Evolutionary conservation across 805 yeast genomes (phyloP).

Genomic region (Starmerella potacharoeniae): DNA sequence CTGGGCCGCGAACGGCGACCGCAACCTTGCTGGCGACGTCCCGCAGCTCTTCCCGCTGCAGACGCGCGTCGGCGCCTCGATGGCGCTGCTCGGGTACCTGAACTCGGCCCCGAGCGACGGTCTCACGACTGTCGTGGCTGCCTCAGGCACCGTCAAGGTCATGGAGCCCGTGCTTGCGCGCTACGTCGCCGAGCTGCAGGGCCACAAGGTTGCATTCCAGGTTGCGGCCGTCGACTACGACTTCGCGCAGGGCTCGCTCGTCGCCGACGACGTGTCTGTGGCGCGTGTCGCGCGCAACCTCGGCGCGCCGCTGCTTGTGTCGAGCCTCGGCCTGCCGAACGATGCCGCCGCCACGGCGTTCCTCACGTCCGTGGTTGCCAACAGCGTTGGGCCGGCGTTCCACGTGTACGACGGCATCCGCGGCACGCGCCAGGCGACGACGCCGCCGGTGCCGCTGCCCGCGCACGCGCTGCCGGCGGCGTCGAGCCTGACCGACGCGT

Average conservation of each 20-base stretch:
- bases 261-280: constrained; percentile 53
- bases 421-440: constrained; percentile 39
- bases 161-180: constrained; percentile 46
- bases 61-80: constrained; percentile 75
- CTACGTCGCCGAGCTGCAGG: constrained; percentile 5
- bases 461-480: constrained; percentile 19
- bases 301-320: constrained; percentile 50
- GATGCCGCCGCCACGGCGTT: constrained; percentile 39
- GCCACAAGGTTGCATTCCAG: constrained; percentile 38
- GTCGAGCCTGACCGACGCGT: constrained; percentile 26
- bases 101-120: neutral
- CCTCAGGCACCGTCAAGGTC: constrained; percentile 55
- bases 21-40: constrained; percentile 43
- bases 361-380: constrained; percentile 52
- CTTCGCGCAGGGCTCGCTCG: constrained; percentile 39
- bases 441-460: neutral
- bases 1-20: constrained; percentile 44
- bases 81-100: constrained; percentile 60
- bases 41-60: constrained; percentile 51
- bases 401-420: constrained; percentile 75
- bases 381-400: constrained; percentile 44
- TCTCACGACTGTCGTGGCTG: constrained; percentile 41
- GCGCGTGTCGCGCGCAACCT: constrained; percentile 51
- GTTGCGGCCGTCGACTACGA: constrained; percentile 71
- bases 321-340: constrained; percentile 57